A percentile compares a stretch with the other conserved stretches of the same genome.
These are phyloP conservation scores for Coleophoma cylindrospora DNA, from an alignment of 2,329 filamentous ascomycete species.

Conservation along the genomic window DNA sequence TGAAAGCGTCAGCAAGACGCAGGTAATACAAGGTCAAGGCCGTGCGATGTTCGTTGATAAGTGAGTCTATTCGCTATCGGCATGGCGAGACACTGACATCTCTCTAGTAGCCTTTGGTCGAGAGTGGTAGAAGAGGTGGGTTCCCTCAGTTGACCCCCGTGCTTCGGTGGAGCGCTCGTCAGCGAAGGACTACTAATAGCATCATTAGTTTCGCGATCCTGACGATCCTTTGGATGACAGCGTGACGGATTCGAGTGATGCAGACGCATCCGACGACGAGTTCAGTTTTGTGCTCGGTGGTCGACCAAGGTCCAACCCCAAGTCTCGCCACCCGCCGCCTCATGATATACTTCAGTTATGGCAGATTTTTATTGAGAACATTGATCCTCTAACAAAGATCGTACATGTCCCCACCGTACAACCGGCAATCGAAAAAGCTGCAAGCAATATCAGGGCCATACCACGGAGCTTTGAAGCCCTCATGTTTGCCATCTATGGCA, in stretches of 20 bases:
- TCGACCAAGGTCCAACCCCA: slow-evolving; percentile 2
- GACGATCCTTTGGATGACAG: slow-evolving; percentile 15
- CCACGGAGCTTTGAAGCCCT: slow-evolving; percentile 53
- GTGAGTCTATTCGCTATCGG: slow-evolving; percentile 3
- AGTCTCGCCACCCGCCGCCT: slow-evolving; percentile 27
- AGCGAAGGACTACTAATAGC: slow-evolving; percentile 3
- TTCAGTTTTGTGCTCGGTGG: slow-evolving; percentile 19
- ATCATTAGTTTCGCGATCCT: slow-evolving; percentile 20
- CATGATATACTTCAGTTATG: slow-evolving; percentile 58
- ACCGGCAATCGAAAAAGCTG: slow-evolving; percentile 56
- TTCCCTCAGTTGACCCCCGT: not conserved
- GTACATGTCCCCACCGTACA: slow-evolving; percentile 62
- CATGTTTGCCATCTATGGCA: slow-evolving; percentile 61
- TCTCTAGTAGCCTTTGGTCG: slow-evolving; percentile 10
- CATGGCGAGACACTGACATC: not conserved
- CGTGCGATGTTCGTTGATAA: slow-evolving; percentile 12
- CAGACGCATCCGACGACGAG: slow-evolving; percentile 19
- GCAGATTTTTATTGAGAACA: slow-evolving; percentile 64
- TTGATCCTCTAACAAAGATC: slow-evolving; percentile 64
- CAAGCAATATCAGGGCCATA: slow-evolving; percentile 32
- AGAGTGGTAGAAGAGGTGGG: slow-evolving; percentile 16
- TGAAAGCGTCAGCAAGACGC: slow-evolving; percentile 9
- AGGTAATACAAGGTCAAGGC: slow-evolving; percentile 9
- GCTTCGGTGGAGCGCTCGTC: not conserved
- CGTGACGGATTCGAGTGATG: slow-evolving; percentile 14